phyloP scores from a whole-genome alignment of 2,329 filamentous ascomycete genomes.

The Pseudocercospora musae region DNA sequence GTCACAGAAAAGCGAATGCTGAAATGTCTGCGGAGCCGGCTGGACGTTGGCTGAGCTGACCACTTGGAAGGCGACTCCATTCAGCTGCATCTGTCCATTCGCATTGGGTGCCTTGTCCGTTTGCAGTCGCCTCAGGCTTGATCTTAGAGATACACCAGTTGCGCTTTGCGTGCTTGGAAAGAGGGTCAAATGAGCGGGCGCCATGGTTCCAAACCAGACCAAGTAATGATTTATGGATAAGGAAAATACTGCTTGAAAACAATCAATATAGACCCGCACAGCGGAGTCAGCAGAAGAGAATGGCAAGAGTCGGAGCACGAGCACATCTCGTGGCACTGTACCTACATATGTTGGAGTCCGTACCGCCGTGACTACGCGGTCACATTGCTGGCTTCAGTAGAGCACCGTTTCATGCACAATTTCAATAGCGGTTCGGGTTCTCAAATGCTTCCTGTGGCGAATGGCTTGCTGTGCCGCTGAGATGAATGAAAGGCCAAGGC shows the following conservation, averaged over 20 bases:
- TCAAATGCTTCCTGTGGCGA: constrained; percentile 18
- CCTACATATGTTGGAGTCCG: constrained; percentile 17
- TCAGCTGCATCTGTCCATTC: constrained; percentile 22
- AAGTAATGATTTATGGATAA: neutral
- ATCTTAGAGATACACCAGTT: constrained; percentile 15
- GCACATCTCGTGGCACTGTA: constrained; percentile 3
- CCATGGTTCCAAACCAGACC: constrained; percentile 23
- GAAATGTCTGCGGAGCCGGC: constrained; percentile 26
- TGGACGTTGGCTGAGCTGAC: constrained; percentile 11
- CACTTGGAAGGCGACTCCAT: constrained; percentile 31
- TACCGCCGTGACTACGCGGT: constrained; percentile 6
- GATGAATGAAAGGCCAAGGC: constrained; percentile 5
- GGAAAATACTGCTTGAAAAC: neutral
- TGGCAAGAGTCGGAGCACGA: constrained; percentile 3
- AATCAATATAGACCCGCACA: neutral
- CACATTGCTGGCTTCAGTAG: neutral
- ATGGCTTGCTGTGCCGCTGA: constrained; percentile 28
- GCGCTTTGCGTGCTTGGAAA: constrained; percentile 17
- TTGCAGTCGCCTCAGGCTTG: constrained; percentile 13
- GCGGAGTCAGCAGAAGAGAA: constrained; percentile 1
- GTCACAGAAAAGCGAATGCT: constrained; percentile 32
- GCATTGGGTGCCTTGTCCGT: constrained; percentile 10
- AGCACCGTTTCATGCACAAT: constrained; percentile 8
- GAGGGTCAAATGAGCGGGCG: constrained; percentile 20
- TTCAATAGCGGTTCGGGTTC: constrained; percentile 21